Conservation (phyloP, 345 rosid species). For the Syzygium grande region DNA sequence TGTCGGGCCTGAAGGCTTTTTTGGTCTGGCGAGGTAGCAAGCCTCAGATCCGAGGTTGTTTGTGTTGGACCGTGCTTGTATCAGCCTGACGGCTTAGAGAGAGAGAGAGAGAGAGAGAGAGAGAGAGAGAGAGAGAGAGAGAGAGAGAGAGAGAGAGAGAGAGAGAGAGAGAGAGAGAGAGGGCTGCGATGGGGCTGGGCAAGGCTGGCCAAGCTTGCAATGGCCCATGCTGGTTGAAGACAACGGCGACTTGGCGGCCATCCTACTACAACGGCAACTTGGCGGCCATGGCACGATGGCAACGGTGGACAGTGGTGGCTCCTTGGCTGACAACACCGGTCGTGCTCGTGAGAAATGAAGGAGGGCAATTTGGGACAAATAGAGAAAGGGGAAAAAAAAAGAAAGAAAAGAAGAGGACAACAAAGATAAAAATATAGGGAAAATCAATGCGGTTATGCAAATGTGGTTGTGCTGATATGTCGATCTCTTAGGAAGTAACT, state of each 20-base stretch:
- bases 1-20: too few species aligned
- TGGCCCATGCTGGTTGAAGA: neutral
- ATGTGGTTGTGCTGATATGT: neutral
- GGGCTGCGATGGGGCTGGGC: neutral
- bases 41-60: neutral
- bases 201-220: neutral
- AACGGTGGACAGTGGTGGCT: neutral
- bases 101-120: too few species aligned
- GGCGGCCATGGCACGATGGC: neutral
- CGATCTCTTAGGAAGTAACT: neutral
- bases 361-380: neutral
- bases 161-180: too few species aligned
- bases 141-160: too few species aligned
- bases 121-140: too few species aligned
- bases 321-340: neutral
- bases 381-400: neutral
- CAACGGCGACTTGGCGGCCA: neutral
- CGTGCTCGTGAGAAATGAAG: neutral
- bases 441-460: neutral
- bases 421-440: neutral
- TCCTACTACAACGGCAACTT: neutral
- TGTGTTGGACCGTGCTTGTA: too few species aligned
- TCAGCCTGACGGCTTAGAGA: too few species aligned
- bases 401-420: neutral
- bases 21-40: neutral